Conservation (phyloP, 179 eudicot genomes). For the Beta corolliflora region DNA sequence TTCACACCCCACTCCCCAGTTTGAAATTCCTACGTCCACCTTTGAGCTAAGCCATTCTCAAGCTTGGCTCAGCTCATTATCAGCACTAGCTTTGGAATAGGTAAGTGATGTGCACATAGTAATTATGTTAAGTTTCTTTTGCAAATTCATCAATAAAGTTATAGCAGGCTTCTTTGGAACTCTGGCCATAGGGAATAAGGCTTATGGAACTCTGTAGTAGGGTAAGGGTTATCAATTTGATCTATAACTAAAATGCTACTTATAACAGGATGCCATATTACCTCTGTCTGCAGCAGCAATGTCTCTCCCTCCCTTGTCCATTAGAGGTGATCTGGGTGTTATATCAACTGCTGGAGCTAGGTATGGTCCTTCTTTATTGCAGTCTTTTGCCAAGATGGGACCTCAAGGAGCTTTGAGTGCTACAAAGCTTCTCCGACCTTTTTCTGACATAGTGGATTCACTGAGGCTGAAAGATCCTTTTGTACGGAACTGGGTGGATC, state of each 20-base stretch:
- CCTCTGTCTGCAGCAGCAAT: slow-evolving; percentile 93
- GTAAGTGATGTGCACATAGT: not conserved
- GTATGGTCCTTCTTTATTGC: slow-evolving; percentile 81
- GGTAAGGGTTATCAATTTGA: not conserved
- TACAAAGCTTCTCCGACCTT: slow-evolving; percentile 91
- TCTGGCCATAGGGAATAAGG: not conserved
- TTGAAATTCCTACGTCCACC: too few relatives aligned
- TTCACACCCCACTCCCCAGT: too few relatives aligned
- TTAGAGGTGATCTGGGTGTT: slow-evolving; percentile 89
- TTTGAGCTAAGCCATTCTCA: too few relatives aligned
- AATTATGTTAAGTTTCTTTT: not conserved
- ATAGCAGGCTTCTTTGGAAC: not conserved
- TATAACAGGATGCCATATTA: slow-evolving; percentile 76
- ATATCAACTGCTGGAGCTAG: slow-evolving; percentile 85
- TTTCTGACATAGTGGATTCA: slow-evolving; percentile 83
- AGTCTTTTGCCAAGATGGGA: slow-evolving; percentile 88
- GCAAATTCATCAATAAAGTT: not conserved
- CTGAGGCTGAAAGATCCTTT: slow-evolving; percentile 84
- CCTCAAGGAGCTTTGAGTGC: slow-evolving; percentile 89
- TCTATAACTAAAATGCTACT: slow-evolving; percentile 12
- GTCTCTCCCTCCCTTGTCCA: slow-evolving; percentile 96
- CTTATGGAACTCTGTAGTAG: not conserved
- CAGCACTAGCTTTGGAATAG: not conserved
- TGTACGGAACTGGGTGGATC: slow-evolving; percentile 93
- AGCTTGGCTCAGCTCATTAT: not conserved